These are phyloP conservation scores for Pseudopyricularia javanii DNA, from an alignment of 2,329 filamentous ascomycete species.

Conservation along the genomic window DNA sequence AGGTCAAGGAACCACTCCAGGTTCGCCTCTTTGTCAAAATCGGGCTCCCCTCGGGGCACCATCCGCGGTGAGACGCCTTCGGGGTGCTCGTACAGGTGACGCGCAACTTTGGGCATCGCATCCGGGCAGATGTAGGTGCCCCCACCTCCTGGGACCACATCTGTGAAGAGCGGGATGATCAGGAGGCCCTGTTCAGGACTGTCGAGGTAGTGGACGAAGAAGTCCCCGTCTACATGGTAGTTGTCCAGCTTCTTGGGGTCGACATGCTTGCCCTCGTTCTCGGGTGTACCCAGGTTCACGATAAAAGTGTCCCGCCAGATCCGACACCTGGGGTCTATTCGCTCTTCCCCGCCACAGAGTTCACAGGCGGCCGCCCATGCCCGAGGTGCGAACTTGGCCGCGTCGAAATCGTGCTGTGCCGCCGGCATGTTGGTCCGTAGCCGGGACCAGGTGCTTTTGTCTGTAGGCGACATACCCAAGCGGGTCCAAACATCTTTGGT, in stretches of 20 bases:
- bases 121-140: slow-evolving; percentile 53
- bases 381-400: slow-evolving; percentile 45
- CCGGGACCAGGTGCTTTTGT: slow-evolving; percentile 53
- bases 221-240: slow-evolving; percentile 64
- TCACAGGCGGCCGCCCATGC: slow-evolving; percentile 57
- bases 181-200: slow-evolving; percentile 57
- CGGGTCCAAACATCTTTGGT: slow-evolving; percentile 46
- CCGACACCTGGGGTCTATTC: slow-evolving; percentile 32
- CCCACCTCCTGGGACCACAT: slow-evolving; percentile 47
- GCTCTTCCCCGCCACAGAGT: slow-evolving; percentile 50
- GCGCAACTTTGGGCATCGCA: slow-evolving; percentile 43
- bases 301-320: slow-evolving; percentile 58
- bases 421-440: slow-evolving; percentile 53
- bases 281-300: slow-evolving; percentile 51
- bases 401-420: slow-evolving; percentile 26
- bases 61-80: slow-evolving; percentile 56
- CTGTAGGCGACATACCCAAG: slow-evolving; percentile 49
- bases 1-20: slow-evolving; percentile 31
- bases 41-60: slow-evolving; percentile 38
- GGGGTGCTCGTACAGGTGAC: slow-evolving; percentile 46
- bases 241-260: slow-evolving; percentile 38
- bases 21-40: slow-evolving; percentile 28
- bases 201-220: slow-evolving; percentile 62
- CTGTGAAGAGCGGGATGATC: slow-evolving; percentile 55
- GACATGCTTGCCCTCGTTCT: slow-evolving; percentile 34